Percentiles rank a stretch among this genome's conserved stretches.
Conservation (phyloP, 2,329 filamentous ascomycete species). For the Penicillium sp. region DNA sequence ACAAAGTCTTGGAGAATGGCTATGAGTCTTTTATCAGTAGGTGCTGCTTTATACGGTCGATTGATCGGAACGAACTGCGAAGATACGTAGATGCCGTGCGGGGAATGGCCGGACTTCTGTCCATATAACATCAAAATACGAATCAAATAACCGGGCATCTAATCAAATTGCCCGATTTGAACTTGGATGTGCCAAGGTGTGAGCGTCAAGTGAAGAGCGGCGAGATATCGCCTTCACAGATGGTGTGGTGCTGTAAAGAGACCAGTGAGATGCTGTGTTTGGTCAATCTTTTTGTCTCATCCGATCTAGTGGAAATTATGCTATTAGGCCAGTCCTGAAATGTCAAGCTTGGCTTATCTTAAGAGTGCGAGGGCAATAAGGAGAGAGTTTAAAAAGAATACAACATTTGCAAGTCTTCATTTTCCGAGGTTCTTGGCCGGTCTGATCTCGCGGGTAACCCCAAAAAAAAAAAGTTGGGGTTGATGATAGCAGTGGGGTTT, state of each 20-base stretch:
- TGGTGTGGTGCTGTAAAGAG: background rate
- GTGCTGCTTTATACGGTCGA: background rate
- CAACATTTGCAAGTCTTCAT: no score
- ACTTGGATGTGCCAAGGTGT: background rate
- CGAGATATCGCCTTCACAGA: no score
- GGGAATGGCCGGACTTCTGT: conserved; percentile 15
- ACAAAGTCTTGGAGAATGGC: no score
- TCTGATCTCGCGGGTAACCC: no score
- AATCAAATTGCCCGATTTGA: background rate
- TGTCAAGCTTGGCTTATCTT: no score
- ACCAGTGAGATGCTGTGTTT: no score
- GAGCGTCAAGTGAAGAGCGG: background rate
- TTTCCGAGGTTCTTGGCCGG: no score
- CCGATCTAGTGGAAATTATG: no score
- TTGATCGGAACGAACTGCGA: conserved; percentile 10
- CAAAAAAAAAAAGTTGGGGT: background rate
- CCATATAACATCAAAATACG: background rate
- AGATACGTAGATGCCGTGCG: conserved; percentile 5
- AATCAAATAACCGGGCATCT: background rate
- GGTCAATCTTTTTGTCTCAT: no score
- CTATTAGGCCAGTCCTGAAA: no score
- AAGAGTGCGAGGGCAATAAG: no score
- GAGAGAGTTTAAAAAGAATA: no score
- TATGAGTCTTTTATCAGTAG: background rate
- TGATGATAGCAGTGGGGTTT: background rate